A percentile compares a stretch with the other conserved stretches of the same genome.
phyloP scores from a whole-genome alignment of 495 filamentous ascomycete genomes.

The Daldinia childiae region DNA sequence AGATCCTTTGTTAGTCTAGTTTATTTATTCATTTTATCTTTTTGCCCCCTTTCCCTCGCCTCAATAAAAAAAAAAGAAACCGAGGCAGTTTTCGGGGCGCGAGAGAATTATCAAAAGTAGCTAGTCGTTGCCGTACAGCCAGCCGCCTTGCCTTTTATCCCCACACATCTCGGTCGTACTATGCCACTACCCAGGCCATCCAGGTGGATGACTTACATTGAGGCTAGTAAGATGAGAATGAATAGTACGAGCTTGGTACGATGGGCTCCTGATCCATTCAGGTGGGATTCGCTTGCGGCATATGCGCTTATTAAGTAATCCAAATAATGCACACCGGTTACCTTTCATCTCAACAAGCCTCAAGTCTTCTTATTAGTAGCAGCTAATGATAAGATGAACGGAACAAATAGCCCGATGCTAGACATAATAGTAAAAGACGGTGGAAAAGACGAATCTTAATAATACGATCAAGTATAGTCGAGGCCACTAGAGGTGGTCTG shows the following conservation, averaged over 20 bases:
- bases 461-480: constrained; percentile 6
- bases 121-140: constrained; percentile 31
- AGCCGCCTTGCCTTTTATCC: constrained; percentile 26
- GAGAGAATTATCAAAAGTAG: constrained; percentile 14
- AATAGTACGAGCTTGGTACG: constrained; percentile 45
- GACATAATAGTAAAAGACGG: not conserved
- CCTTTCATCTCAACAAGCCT: not conserved
- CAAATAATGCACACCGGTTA: constrained; percentile 19
- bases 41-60: constrained; percentile 6
- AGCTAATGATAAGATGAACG: constrained; percentile 1
- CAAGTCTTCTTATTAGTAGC: not conserved
- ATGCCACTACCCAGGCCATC: constrained; percentile 35
- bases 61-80: not conserved
- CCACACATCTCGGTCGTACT: constrained; percentile 45
- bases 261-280: constrained; percentile 39
- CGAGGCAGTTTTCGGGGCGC: constrained; percentile 22
- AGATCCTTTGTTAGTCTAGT: constrained; percentile 8
- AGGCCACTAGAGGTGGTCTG: constrained; percentile 12
- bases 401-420: not conserved
- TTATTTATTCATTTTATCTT: not conserved
- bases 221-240: constrained; percentile 41
- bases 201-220: constrained; percentile 45
- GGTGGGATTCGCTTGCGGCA: constrained; percentile 35
- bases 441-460: not conserved
- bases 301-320: constrained; percentile 38